Conservation (phyloP, 1,284 basidiomycete genomes). For the Cutaneotrichosporon mucoides region DNA sequence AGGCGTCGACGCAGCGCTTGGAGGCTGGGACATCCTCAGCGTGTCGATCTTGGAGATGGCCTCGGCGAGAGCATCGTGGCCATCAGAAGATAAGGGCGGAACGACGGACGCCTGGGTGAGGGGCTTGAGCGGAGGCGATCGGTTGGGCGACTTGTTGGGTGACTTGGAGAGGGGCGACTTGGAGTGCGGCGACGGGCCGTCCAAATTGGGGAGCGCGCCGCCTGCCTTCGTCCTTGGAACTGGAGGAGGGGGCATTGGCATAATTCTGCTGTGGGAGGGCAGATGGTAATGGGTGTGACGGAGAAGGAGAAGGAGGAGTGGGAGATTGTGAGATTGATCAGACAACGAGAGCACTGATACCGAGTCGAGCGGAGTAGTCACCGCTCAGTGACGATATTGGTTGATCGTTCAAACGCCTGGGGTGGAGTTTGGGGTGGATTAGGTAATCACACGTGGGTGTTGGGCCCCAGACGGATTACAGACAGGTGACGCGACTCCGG, state of each 20-base stretch:
- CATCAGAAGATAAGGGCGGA: conserved; percentile 22
- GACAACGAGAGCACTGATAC: no score
- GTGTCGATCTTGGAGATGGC: conserved; percentile 44
- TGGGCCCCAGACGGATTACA: not conserved
- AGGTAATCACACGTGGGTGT: not conserved
- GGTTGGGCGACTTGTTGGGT: conserved; percentile 16
- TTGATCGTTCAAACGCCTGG: no score
- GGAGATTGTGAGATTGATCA: not conserved
- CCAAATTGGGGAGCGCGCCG: not conserved
- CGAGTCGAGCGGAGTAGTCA: no score
- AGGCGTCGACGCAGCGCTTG: conserved; percentile 10
- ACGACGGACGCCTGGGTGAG: conserved; percentile 8
- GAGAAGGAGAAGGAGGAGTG: not conserved
- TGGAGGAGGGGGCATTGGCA: conserved; percentile 30
- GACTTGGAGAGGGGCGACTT: conserved; percentile 1
- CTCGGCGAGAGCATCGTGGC: conserved; percentile 31
- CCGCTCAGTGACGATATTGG: no score
- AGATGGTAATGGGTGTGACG: not conserved
- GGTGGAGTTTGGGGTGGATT: no score
- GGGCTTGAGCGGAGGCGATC: conserved; percentile 13
- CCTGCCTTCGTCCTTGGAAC: conserved; percentile 3
- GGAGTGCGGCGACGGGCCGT: no score
- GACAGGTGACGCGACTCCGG: not conserved
- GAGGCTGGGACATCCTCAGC: conserved; percentile 34
- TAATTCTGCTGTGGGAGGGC: conserved; percentile 7